Evolutionary conservation across 805 yeast genomes (phyloP), one percentile per base, ranked within the genome.

Genomic region (Candida succiphila): DNA sequence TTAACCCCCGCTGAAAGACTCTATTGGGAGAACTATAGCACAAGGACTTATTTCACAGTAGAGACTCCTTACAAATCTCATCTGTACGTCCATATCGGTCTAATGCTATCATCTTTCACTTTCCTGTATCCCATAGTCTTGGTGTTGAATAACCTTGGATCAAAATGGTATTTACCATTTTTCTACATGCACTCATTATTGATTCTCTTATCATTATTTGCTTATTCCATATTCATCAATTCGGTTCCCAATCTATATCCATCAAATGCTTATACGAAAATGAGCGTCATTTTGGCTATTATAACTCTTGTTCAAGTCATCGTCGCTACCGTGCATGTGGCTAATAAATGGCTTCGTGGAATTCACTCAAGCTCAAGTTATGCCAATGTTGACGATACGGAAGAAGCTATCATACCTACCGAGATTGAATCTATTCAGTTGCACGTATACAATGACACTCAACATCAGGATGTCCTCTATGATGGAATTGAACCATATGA

Each of bases 21-120:
- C 19, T 88, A 69, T 55, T 88, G 96, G 96, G 76, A 75, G 31
- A 51, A 57, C 18, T 88, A 87, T 56, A 75, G 82, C 49, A 75
- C 94, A 12, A 79, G 89, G 2, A 77, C 85, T 3, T 87, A 68
- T 52, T 75, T 84, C 58, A 75, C 72, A 7, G 49, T 71, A 10
- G 67, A 65, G 0, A 44, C 68, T 3, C 66, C 74, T 4, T 66
- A 67, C 42, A 68, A 73, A 36, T 37, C 63, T 12, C 67, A 77
- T 1, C 58, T 87, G 20, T 63, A 63, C 41, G 44, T 63, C 27
- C 96, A 87, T 48, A 57, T 75, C 8, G 43, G 52, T 3, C 52
- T 72, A 4, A 50, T 72, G 12, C 32, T 63, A 2, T 8, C 61
- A 1, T 54, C 78, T 1, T 65, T 73, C 38, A 51, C 75, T 10